phyloP scores from a whole-genome alignment of 2,329 filamentous ascomycete genomes.

The Hypomyces perniciosus region DNA sequence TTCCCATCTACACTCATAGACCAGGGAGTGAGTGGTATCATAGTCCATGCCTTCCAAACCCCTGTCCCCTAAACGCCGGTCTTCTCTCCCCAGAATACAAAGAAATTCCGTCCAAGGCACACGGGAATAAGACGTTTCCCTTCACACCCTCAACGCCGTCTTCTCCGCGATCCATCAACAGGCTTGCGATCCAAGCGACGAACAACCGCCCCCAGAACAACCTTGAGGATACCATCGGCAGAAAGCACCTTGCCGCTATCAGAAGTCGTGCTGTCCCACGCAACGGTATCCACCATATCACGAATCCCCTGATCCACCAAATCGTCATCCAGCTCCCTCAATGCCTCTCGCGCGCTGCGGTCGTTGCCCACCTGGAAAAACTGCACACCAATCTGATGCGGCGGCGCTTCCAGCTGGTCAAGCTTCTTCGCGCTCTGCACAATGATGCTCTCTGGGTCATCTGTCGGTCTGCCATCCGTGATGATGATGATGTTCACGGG shows the following conservation, averaged over 20 bases:
- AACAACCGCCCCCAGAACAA: constrained; percentile 72
- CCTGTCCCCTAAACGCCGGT: too few species aligned
- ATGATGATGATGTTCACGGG: constrained; percentile 90
- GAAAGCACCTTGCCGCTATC: constrained; percentile 43
- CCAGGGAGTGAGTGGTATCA: too few species aligned
- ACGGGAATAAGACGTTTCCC: too few species aligned
- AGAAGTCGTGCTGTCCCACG: constrained; percentile 53
- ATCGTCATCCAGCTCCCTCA: constrained; percentile 70
- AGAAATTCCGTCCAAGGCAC: too few species aligned
- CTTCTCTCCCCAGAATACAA: too few species aligned
- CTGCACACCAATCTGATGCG: constrained; percentile 84
- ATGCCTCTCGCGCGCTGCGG: constrained; percentile 52
- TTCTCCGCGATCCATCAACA: background rate
- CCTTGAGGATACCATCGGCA: constrained; percentile 70
- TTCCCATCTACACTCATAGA: too few species aligned
- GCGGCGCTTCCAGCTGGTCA: constrained; percentile 61
- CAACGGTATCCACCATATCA: constrained; percentile 90
- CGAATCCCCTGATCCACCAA: constrained; percentile 53
- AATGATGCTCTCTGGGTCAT: constrained; percentile 70
- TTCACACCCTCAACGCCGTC: too few species aligned
- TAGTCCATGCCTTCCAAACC: too few species aligned
- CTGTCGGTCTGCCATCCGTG: constrained; percentile 77
- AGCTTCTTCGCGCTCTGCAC: constrained; percentile 62
- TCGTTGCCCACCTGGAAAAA: constrained; percentile 93
- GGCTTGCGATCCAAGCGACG: constrained; percentile 30